Conservation (phyloP, 192 early-diverging fungal species). For the Kappamyces sp. region DNA sequence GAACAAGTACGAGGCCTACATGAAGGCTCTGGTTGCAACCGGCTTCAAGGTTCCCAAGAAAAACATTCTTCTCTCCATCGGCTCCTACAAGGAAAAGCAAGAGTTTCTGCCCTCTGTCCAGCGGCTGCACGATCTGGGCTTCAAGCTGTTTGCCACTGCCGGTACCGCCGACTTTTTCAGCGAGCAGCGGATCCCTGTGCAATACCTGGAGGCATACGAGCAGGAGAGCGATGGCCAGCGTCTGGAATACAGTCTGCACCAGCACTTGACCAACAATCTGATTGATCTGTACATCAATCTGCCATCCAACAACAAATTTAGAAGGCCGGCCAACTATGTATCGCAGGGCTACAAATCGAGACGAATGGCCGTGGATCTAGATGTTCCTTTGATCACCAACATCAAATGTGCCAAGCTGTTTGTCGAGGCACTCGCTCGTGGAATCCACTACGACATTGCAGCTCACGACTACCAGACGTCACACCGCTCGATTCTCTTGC, state of each 20-base stretch:
- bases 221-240: conserved; percentile 50
- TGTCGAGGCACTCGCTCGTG: conserved; percentile 86
- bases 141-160: conserved; percentile 88
- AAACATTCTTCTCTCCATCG: conserved; percentile 95
- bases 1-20: conserved; percentile 97
- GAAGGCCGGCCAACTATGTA: conserved; percentile 91
- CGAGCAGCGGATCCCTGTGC: conserved; percentile 88
- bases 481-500: conserved; percentile 73
- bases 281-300: conserved; percentile 99
- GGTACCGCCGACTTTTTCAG: conserved; percentile 96
- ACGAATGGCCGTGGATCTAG: conserved; percentile 96
- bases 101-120: conserved; percentile 90
- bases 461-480: conserved; percentile 88
- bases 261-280: conserved; percentile 92
- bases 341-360: conserved; percentile 90
- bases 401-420: conserved; percentile 99
- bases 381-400: conserved; percentile 95
- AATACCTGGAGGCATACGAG: conserved; percentile 82
- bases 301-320: conserved; percentile 95
- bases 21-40: conserved; percentile 90
- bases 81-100: conserved; percentile 96
- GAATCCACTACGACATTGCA: conserved; percentile 64
- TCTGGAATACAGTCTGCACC: conserved; percentile 87
- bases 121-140: conserved; percentile 78
- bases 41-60: conserved; percentile 89